Evolutionary conservation across 1,284 basidiomycete species (phyloP).

Genomic region (Rhodotorula sp.): DNA sequence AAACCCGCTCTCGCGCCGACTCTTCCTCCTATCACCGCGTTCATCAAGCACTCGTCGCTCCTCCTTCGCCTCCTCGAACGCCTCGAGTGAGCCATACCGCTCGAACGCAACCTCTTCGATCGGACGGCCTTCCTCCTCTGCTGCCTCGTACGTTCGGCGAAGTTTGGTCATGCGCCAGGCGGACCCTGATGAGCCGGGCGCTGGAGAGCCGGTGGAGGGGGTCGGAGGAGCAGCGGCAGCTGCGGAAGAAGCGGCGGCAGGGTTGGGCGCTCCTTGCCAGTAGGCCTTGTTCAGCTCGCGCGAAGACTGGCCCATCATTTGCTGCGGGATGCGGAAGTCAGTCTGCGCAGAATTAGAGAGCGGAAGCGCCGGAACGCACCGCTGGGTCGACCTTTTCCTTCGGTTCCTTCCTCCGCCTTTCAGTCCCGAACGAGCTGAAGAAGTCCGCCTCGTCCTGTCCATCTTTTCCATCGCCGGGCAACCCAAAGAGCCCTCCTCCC

Average conservation of each 20-base stretch:
- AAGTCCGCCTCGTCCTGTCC: conserved; percentile 61
- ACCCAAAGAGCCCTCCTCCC: conserved; percentile 34
- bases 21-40: conserved; percentile 52
- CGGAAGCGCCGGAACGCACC: neutral
- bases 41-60: conserved; percentile 83
- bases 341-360: neutral
- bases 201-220: conserved; percentile 51
- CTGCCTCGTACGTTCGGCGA: conserved; percentile 80
- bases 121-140: conserved; percentile 66
- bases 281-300: conserved; percentile 70
- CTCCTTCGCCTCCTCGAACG: conserved; percentile 82
- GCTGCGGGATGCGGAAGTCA: conserved; percentile 51
- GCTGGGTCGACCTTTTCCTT: conserved; percentile 66
- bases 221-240: conserved; percentile 42
- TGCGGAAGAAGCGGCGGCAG: conserved; percentile 57
- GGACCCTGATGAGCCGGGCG: conserved; percentile 84
- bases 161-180: conserved; percentile 99
- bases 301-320: conserved; percentile 52
- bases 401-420: conserved; percentile 64
- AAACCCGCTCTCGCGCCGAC: conserved; percentile 50
- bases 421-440: conserved; percentile 77
- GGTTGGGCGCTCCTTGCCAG: conserved; percentile 57
- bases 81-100: conserved; percentile 77
- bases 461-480: conserved; percentile 3
- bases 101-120: conserved; percentile 84